phyloP scores from a whole-genome alignment of 495 filamentous ascomycete genomes.

The Xylaria curta region DNA sequence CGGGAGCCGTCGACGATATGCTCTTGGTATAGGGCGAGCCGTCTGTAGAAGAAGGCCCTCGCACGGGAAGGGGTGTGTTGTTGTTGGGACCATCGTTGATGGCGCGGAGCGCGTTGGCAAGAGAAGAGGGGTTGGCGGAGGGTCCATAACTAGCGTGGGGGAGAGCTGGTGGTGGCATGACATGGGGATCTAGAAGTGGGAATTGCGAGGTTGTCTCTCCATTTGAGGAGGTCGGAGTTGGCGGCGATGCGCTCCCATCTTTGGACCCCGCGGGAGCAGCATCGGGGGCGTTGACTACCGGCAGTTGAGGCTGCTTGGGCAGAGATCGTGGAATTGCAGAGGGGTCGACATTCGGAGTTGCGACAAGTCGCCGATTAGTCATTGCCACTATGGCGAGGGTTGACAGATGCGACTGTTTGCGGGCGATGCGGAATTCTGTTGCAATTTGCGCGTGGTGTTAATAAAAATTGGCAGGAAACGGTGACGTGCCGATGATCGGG shows the following conservation, averaged over 20 bases:
- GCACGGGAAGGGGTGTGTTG: constrained; percentile 28
- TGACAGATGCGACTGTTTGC: constrained; percentile 48
- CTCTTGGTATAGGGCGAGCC: constrained; percentile 57
- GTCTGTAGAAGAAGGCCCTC: constrained; percentile 41
- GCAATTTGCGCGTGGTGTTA: constrained; percentile 13
- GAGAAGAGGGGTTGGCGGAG: constrained; percentile 38
- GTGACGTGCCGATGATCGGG: constrained; percentile 22
- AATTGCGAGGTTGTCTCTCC: constrained; percentile 22
- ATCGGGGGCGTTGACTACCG: constrained; percentile 28
- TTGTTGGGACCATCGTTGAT: constrained; percentile 40
- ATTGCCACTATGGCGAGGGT: constrained; percentile 59
- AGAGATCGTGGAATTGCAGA: constrained; percentile 33
- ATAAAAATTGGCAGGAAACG: background rate
- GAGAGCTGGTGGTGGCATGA: constrained; percentile 34
- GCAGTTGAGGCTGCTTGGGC: constrained; percentile 29
- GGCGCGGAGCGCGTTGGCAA: constrained; percentile 46
- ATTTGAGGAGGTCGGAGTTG: constrained; percentile 36
- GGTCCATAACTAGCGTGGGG: constrained; percentile 39
- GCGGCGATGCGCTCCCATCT: constrained; percentile 35
- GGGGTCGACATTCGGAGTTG: constrained; percentile 41
- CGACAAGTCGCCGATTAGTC: constrained; percentile 48
- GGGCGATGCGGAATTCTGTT: constrained; percentile 33
- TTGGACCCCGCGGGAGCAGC: constrained; percentile 25
- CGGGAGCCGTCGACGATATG: constrained; percentile 59
- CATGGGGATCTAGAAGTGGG: constrained; percentile 14